Evolutionary conservation across 2,329 filamentous ascomycete species (phyloP).

Genomic region (Phialophora tarda): DNA sequence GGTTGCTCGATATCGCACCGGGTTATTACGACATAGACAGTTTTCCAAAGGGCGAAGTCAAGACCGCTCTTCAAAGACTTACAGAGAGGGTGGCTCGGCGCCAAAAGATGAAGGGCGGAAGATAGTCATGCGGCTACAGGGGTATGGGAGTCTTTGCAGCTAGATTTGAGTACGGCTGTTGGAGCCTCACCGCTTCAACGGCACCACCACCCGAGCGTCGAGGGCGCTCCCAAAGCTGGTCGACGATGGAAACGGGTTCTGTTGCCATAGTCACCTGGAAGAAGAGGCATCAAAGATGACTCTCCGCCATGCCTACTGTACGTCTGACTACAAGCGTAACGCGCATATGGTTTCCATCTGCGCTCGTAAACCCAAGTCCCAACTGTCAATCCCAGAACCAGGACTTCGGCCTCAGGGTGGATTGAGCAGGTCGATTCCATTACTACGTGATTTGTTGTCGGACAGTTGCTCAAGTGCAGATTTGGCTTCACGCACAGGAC

Average conservation of each 20-base stretch:
- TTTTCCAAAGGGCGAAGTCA: constrained; percentile 86
- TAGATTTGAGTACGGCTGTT: background rate
- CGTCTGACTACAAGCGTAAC: no score
- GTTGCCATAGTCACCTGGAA: background rate
- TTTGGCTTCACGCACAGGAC: no score
- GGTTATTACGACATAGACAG: constrained; percentile 85
- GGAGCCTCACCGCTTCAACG: background rate
- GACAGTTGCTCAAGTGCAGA: no score
- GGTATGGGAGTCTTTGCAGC: background rate
- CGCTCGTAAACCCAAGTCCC: no score
- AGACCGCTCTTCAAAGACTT: constrained; percentile 64
- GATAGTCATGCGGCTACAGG: constrained; percentile 13
- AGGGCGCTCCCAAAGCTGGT: background rate
- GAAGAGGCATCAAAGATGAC: background rate
- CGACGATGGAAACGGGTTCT: background rate
- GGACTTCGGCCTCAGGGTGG: no score
- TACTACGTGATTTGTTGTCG: no score
- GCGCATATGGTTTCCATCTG: no score
- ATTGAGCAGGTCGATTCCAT: no score
- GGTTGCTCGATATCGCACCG: constrained; percentile 93
- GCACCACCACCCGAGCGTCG: background rate
- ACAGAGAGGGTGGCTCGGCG: constrained; percentile 62
- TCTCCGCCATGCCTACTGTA: background rate
- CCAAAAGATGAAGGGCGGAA: constrained; percentile 50
- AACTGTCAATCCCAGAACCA: no score